Evolutionary conservation across 106 monocot genomes (phyloP), one percentile per base, ranked within the genome.

Genomic region (Phalaenopsis equestris): DNA sequence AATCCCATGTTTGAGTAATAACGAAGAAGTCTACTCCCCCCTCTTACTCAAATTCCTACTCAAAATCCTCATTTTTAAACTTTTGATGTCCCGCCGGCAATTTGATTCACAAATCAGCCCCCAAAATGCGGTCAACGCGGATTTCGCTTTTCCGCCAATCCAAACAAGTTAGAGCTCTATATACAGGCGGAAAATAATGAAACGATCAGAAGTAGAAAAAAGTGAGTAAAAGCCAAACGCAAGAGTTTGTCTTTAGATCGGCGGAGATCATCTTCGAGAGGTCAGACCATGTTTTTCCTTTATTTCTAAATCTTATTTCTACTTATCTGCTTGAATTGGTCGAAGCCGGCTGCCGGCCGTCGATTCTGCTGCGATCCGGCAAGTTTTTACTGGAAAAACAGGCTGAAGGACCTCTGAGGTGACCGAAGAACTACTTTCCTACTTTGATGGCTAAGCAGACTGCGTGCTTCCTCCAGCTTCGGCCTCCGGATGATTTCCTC

Each of bases 251-350:
- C 19, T 61, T 61, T 7, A 11, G 38, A 70, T 70, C 70, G 70
- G 70, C 38, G 70, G 38, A 3, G 37, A 39, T 70, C 70, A 37
- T 70, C 70, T 70, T 39, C 82, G 39, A 78, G 19, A 82, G 82
- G 77, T 82, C 72, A 82, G 78, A 55, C 55, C 6, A 41, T 41
- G 11, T 30, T 57, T 46, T 65, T 78, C 15, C 37, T 55, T 78
- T 76, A 14, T 77, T 43, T 74, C 10, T 52, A 2, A 12, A 52
- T 12, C 52, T 52, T 52, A 10, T 12, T 52, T 52, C 52, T 9
- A 7, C 41, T 3, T 68, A 39, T 55, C 9, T 10, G 8, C 36
- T 78, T 37, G 42, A 37, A 55, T 41, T 30, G 41, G 38, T 47
- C 42, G 70, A 65, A 67, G 45, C 70, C 68, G 70, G 70, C 38